Evolutionary conservation across 1,284 basidiomycete genomes (phyloP).

Genomic region (Fomitiporia mediterranea): DNA sequence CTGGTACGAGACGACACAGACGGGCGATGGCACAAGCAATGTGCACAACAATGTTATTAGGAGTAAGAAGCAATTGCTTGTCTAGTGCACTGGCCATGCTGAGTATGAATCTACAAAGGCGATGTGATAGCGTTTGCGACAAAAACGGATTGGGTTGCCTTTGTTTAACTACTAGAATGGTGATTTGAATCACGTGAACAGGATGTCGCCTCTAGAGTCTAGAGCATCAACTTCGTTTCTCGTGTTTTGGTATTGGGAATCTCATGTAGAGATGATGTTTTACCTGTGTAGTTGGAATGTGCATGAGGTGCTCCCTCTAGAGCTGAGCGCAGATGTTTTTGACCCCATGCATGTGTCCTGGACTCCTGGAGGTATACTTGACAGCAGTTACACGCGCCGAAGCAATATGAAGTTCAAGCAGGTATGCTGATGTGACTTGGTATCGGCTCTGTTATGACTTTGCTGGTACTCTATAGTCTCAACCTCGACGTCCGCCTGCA

Average conservation of each 20-base stretch:
- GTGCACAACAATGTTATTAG: too few species aligned
- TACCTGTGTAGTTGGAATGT: constrained; percentile 74
- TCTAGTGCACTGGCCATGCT: too few species aligned
- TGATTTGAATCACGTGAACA: too few species aligned
- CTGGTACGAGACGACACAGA: too few species aligned
- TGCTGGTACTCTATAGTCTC: constrained; percentile 62
- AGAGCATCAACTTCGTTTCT: too few species aligned
- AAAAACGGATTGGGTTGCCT: too few species aligned
- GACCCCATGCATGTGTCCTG: constrained; percentile 45
- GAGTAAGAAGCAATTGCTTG: too few species aligned
- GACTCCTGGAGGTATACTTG: constrained; percentile 70
- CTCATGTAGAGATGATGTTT: constrained; percentile 76
- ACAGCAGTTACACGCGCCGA: constrained; percentile 53
- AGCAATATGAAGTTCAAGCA: constrained; percentile 67
- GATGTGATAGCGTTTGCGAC: too few species aligned
- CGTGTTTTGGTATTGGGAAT: constrained; percentile 67
- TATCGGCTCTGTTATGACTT: constrained; percentile 86
- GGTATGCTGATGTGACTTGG: constrained; percentile 73
- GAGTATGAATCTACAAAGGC: too few species aligned
- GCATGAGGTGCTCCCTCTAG: constrained; percentile 59
- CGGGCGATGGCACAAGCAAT: too few species aligned
- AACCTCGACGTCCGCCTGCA: constrained; percentile 25
- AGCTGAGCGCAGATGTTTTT: constrained; percentile 74
- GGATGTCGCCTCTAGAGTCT: too few species aligned
- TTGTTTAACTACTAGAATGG: too few species aligned